phyloP scores from a whole-genome alignment of 2,329 filamentous ascomycete species.

The Aspergillus clavatus region DNA sequence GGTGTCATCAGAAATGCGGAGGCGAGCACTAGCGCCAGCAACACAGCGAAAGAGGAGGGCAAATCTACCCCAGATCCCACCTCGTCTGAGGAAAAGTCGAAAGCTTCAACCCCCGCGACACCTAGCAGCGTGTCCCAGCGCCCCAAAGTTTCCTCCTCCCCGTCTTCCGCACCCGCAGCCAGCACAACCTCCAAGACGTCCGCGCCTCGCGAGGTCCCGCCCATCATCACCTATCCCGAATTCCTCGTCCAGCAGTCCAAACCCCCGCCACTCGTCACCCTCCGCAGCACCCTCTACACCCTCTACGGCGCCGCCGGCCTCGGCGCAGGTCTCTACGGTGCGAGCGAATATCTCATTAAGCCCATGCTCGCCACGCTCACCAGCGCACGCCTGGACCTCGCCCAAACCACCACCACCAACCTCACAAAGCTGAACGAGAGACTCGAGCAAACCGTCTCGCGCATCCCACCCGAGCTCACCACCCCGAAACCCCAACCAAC shows the following conservation, averaged over 20 bases:
- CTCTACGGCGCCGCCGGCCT: constrained; percentile 54
- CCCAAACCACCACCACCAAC: constrained; percentile 48
- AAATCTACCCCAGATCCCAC: constrained; percentile 5
- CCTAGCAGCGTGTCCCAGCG: constrained; percentile 7
- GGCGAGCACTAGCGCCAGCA: constrained; percentile 14
- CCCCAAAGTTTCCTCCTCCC: constrained; percentile 4
- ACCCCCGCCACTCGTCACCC: constrained; percentile 57
- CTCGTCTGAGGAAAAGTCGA: no score
- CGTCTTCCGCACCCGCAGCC: constrained; percentile 11
- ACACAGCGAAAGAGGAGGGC: constrained; percentile 12
- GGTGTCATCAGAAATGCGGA: constrained; percentile 34
- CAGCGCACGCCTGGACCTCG: constrained; percentile 54
- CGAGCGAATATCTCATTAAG: constrained; percentile 55
- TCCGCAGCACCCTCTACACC: constrained; percentile 52
- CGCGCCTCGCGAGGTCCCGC: constrained; percentile 46
- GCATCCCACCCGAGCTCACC: constrained; percentile 42
- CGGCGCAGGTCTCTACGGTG: constrained; percentile 53
- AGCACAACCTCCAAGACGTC: constrained; percentile 13
- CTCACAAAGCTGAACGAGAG: constrained; percentile 54
- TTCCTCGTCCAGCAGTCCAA: constrained; percentile 57
- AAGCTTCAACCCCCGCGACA: constrained; percentile 5
- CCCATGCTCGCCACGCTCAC: constrained; percentile 55
- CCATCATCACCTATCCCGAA: constrained; percentile 64
- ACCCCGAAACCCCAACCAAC: constrained; percentile 20
- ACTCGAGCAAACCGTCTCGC: constrained; percentile 49